Conservation (phyloP, 1,139 yeast genomes). For the Hyphopichia buzzinii region DNA sequence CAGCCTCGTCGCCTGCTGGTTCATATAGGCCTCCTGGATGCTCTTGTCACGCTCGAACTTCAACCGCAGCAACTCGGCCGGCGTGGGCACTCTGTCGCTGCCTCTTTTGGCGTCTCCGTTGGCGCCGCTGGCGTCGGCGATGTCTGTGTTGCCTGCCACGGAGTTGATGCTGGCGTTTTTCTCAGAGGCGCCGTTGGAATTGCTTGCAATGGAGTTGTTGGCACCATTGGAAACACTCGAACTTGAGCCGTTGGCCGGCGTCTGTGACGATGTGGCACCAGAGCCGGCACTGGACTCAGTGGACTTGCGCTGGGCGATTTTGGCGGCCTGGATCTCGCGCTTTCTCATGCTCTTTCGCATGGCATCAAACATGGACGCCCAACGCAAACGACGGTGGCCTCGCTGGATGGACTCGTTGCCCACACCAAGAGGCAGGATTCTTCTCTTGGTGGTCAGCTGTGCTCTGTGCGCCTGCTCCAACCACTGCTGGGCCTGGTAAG, state of each 20-base stretch:
- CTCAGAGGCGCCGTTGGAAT: background rate
- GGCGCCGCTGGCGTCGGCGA: conserved; percentile 4
- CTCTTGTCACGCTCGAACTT: conserved; percentile 86
- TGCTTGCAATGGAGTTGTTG: conserved; percentile 6
- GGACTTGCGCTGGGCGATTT: conserved; percentile 30
- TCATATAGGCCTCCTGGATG: conserved; percentile 67
- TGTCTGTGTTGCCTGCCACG: conserved; percentile 5
- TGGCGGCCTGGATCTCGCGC: conserved; percentile 57
- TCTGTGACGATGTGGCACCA: conserved; percentile 51
- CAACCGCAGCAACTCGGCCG: conserved; percentile 76
- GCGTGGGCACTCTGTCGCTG: conserved; percentile 59
- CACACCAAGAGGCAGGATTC: conserved; percentile 89
- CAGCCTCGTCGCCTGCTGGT: conserved; percentile 46
- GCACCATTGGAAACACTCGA: conserved; percentile 14
- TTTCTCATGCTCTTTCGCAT: conserved; percentile 87
- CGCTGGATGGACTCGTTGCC: conserved; percentile 89
- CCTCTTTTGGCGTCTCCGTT: conserved; percentile 18
- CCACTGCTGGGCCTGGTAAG: conserved; percentile 87
- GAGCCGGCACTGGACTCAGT: conserved; percentile 14
- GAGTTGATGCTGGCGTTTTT: conserved; percentile 1
- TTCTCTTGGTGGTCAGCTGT: conserved; percentile 80
- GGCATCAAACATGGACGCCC: conserved; percentile 96
- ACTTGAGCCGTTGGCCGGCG: conserved; percentile 17
- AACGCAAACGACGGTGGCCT: conserved; percentile 84
- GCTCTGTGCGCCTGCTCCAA: conserved; percentile 86